Base-by-base conservation (phyloP, 192 early-diverging fungal species). In the Coemansia sp. region DNA sequence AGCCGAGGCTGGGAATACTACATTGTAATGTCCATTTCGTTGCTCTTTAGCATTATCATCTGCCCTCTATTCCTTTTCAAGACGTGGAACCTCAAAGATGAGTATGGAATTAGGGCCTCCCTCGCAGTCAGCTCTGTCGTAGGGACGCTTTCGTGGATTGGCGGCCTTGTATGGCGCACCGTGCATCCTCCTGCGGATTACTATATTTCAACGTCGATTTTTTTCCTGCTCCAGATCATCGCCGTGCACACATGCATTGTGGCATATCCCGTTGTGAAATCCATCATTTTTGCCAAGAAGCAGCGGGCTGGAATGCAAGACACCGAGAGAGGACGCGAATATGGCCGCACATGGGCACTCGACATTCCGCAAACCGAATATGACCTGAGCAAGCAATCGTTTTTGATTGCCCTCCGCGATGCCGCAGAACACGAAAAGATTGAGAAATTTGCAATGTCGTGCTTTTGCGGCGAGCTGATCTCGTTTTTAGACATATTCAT, bases 391-490 rank as follows among this genome's bases (percentile, higher is more conserved):
- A 65, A 52, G 45, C 58, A 65, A 34, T 58, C 63, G 4, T 72
- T 72, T 58, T 30, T 65, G 29, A 25, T 34, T n/a, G 69, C 63
- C 24, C 55, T 72, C 34, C 63, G 64, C 11, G 69, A 72, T 28
- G 24, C 63, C 3, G 46, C 35, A 13, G 64, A 72, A 42, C 64
- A 72, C 35, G 20, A 58, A 27, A 56, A 55, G 18, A 65, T 72
- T 30, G 53, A 66, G 24, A 23, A 3, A 3, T 61, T 58, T 58
- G 69, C 69, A 29, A 27, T 46, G 32, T 24, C 53, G n/a, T 72
- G 69, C 47, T 72, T 72, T 57, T 72, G 69, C 39, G 42, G 53
- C 54, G 69, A 72, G 55, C 63, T 72, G 24, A 30, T 72, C 0
- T 58, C 46, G 14, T 72, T 72, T 48, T 54, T 72, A 25, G 59